These are phyloP conservation scores for Hygrophorus pudorinus DNA, from an alignment of 768 basidiomycete species.

Conservation along the genomic window DNA sequence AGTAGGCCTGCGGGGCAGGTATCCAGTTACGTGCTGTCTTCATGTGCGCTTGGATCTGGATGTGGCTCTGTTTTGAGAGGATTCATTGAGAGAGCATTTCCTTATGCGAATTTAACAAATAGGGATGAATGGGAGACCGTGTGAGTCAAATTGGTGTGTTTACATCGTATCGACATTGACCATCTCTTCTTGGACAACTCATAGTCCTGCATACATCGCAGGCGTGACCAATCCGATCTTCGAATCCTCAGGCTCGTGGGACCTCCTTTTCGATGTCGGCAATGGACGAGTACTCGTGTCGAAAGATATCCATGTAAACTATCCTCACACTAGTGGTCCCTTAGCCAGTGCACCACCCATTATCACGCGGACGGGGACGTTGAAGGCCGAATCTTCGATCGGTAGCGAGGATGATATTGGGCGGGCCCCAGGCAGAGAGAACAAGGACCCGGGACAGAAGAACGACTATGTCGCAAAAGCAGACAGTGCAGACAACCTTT, in stretches of 20 bases:
- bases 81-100: slow-evolving; percentile 87
- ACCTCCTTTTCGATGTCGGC: slow-evolving; percentile 86
- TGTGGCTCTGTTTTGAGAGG: slow-evolving; percentile 78
- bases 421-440: slow-evolving; percentile 26
- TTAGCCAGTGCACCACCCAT: slow-evolving; percentile 27
- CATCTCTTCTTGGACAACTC: not conserved
- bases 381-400: slow-evolving; percentile 54
- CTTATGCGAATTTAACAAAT: slow-evolving; percentile 86
- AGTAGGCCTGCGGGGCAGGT: slow-evolving; percentile 85
- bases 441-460: slow-evolving; percentile 45
- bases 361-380: slow-evolving; percentile 45
- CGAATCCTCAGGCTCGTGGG: slow-evolving; percentile 81
- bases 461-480: slow-evolving; percentile 45
- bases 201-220: slow-evolving; percentile 85
- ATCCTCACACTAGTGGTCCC: slow-evolving; percentile 34
- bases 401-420: slow-evolving; percentile 65
- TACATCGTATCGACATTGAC: not conserved
- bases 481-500: slow-evolving; percentile 69
- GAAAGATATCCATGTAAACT: slow-evolving; percentile 65
- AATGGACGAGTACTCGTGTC: slow-evolving; percentile 79
- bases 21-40: slow-evolving; percentile 84
- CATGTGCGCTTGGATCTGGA: slow-evolving; percentile 88
- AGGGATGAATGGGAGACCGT: slow-evolving; percentile 85
- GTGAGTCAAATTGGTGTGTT: slow-evolving; percentile 34
- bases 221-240: slow-evolving; percentile 98